These are phyloP conservation scores for Gonapodya prolifera DNA, from an alignment of 192 early-diverging fungal species.

Conservation along the genomic window DNA sequence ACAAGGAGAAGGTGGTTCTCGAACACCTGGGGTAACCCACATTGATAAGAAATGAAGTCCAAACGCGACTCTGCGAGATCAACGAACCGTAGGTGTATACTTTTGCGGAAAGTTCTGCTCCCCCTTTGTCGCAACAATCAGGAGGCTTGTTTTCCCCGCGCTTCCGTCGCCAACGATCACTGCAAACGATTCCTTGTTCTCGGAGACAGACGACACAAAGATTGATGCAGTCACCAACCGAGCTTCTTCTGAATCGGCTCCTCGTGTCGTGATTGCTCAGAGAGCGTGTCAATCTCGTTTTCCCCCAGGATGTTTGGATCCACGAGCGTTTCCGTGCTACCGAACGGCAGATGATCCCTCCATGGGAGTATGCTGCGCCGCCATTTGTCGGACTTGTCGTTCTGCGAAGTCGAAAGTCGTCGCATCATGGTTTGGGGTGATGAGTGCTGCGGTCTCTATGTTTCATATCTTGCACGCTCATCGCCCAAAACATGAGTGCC, in stretches of 20 bases:
- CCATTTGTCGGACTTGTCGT: too few species aligned
- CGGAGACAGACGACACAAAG: not conserved
- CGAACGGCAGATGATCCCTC: not conserved
- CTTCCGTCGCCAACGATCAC: constrained; percentile 24
- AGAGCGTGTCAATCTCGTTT: too few species aligned
- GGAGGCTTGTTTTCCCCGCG: constrained; percentile 19
- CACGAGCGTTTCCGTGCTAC: not conserved
- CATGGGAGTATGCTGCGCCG: not conserved
- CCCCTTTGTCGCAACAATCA: constrained; percentile 9
- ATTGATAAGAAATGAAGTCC: not conserved
- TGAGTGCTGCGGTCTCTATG: too few species aligned
- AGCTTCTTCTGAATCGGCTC: not conserved
- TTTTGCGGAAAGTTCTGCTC: not conserved
- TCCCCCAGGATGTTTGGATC: not conserved
- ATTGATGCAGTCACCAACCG: not conserved
- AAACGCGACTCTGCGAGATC: not conserved
- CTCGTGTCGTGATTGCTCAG: too few species aligned
- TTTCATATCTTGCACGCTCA: too few species aligned
- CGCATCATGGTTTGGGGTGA: too few species aligned
- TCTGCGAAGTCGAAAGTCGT: too few species aligned
- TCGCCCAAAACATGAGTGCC: too few species aligned
- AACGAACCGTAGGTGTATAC: constrained; percentile 10
- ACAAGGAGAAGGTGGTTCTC: constrained; percentile 1
- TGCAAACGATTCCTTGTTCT: not conserved
- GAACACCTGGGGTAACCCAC: constrained; percentile 5